These are phyloP conservation scores for Suhomyces choctaworum DNA, from an alignment of 1,139 yeast species.

Conservation along the genomic window DNA sequence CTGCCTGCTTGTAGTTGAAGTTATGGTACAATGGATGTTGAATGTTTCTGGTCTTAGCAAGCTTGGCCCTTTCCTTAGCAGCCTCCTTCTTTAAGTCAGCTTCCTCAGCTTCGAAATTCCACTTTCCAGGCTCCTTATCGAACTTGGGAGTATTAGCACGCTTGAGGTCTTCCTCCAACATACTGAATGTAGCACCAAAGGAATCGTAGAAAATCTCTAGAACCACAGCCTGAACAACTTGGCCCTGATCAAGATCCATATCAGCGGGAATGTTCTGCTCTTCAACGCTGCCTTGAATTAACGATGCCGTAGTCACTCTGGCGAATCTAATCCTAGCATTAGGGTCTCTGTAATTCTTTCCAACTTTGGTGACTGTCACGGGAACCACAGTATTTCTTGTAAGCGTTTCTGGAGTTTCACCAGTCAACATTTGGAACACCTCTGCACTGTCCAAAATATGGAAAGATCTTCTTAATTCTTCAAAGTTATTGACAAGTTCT, in stretches of 20 bases:
- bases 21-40: constrained; percentile 91
- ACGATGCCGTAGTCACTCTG: constrained; percentile 70
- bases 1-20: constrained; percentile 85
- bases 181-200: constrained; percentile 73
- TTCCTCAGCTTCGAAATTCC: constrained; percentile 84
- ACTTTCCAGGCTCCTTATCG: constrained; percentile 61
- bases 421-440: constrained; percentile 86
- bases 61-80: constrained; percentile 58
- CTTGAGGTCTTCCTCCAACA: constrained; percentile 64
- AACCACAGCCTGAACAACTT: constrained; percentile 84
- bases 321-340: constrained; percentile 42
- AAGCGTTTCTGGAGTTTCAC: constrained; percentile 74
- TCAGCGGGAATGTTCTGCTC: constrained; percentile 64
- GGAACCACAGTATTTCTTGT: constrained; percentile 76
- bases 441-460: constrained; percentile 67
- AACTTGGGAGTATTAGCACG: constrained; percentile 55
- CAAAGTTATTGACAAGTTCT: constrained; percentile 84
- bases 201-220: constrained; percentile 66
- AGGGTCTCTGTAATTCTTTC: constrained; percentile 44
- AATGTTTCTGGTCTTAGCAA: constrained; percentile 63
- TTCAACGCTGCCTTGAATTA: constrained; percentile 72
- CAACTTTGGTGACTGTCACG: constrained; percentile 62
- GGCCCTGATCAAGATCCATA: constrained; percentile 56
- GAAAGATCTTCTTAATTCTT: constrained; percentile 76
- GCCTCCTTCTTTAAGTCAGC: constrained; percentile 60